Conservation (phyloP, 495 filamentous ascomycete species). For the Daldinia caldariorum region DNA sequence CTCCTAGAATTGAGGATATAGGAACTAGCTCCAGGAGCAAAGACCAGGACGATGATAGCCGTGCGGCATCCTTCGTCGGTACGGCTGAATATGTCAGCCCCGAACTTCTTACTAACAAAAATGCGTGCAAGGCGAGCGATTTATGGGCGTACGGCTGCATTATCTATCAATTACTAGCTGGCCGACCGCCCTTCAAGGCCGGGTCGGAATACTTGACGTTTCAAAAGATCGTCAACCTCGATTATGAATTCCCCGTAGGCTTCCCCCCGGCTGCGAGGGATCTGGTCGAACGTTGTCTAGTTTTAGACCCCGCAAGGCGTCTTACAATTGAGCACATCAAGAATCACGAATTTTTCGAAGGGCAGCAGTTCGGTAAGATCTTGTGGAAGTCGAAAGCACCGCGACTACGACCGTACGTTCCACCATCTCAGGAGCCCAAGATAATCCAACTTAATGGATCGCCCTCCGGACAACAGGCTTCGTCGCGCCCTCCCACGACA, state of each 20-base stretch:
- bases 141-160: conserved; percentile 99
- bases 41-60: conserved; percentile 65
- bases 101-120: conserved; percentile 93
- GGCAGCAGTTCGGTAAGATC: conserved; percentile 81
- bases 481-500: conserved; percentile 54
- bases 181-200: conserved; percentile 95
- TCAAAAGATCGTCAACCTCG: conserved; percentile 94
- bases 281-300: conserved; percentile 89
- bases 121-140: conserved; percentile 97
- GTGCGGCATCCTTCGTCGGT: conserved; percentile 94
- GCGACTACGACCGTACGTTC: conserved; percentile 84
- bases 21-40: conserved; percentile 50
- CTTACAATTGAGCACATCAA: conserved; percentile 97
- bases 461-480: conserved; percentile 58
- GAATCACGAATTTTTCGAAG: conserved; percentile 97
- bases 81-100: conserved; percentile 99
- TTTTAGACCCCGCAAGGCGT: conserved; percentile 85
- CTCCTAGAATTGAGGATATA: conserved; percentile 47
- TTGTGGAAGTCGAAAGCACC: conserved; percentile 94
- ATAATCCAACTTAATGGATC: conserved; percentile 82
- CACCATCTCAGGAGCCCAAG: conserved; percentile 77
- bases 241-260: conserved; percentile 91
- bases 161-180: conserved; percentile 92
- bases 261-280: conserved; percentile 91
- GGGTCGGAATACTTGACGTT: conserved; percentile 98